Evolutionary conservation across 1,139 yeast genomes (phyloP), one percentile per base, ranked within the genome.

Genomic region (Kodamaea alishanica): DNA sequence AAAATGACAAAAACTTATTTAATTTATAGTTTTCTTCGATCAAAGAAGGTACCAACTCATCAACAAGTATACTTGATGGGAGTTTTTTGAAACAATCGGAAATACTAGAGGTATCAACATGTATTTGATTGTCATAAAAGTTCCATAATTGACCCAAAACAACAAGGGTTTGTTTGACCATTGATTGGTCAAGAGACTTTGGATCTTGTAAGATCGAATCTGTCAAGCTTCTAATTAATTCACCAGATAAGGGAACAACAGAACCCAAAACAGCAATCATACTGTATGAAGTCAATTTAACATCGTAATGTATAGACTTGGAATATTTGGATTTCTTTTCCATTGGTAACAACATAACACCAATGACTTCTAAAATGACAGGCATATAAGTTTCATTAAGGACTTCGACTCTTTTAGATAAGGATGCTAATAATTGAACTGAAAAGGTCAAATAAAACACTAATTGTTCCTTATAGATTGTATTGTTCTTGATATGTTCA

Each of bases 261-360:
- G 94, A 74, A 3, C 84, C 76, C 38, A 90, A 67, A 2, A 92
- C 96, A 0, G 94, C 77, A 27, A 90, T 58, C 9, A 89, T 69
- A 39, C 95, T 85, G 57, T 85, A 92, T 3, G 92, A 88, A 25
- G 96, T 83, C 47, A 87, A 74, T 56, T 84, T 94, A 36, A 84
- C 74, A 53, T 88, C 95, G 28, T 75, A 67, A 26, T 74, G 71
- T 34, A 67, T 51, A 2, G 79, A 63, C 22, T 46, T 32, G 8
- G 61, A 51, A 37, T 46, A 49, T 37, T 48, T 56, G 11, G 42
- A 40, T 32, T 48, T 52, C 24, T 37, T 42, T 6, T 46, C 46
- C 6, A 48, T 40, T 2, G 64, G 58, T 8, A 70, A 66, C 42
- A 82, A 60, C 40, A 83, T 60, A 37, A 69, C 55, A 48, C 90